These are phyloP conservation scores for Sutorius eximius DNA, from an alignment of 1,284 basidiomycete genomes.

Conservation along the genomic window DNA sequence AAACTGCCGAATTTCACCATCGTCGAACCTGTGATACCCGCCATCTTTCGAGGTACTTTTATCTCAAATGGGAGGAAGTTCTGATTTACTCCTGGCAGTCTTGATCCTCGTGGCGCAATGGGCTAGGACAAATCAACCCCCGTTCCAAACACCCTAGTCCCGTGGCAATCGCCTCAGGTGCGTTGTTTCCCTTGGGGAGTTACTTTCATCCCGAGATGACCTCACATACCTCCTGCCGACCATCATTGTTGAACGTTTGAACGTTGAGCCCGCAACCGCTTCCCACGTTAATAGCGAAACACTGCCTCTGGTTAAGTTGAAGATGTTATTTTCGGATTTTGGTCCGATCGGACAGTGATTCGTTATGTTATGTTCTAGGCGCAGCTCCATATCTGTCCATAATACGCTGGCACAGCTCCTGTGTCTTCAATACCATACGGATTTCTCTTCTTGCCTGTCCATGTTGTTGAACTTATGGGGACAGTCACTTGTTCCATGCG, in stretches of 20 bases:
- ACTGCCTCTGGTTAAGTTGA: background rate
- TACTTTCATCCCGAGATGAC: background rate
- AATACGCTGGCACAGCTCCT: too few species aligned
- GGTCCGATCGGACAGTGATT: background rate
- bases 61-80: background rate
- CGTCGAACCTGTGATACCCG: background rate
- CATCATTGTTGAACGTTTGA: too few species aligned
- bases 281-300: background rate
- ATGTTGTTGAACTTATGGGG: too few species aligned
- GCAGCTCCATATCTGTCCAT: too few species aligned
- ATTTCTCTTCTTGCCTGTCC: background rate
- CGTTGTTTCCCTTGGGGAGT: background rate
- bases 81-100: background rate
- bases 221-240: background rate
- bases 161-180: background rate
- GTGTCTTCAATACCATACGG: background rate
- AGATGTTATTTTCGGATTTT: background rate
- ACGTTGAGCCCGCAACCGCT: background rate
- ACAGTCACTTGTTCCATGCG: too few species aligned
- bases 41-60: background rate
- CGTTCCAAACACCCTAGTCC: background rate
- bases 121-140: rapidly evolving
- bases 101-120: conserved; percentile 3
- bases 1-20: background rate
- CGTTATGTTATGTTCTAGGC: too few species aligned